Evolutionary conservation across 2,329 filamentous ascomycete species (phyloP).

Genomic region (Blastomyces silverae): DNA sequence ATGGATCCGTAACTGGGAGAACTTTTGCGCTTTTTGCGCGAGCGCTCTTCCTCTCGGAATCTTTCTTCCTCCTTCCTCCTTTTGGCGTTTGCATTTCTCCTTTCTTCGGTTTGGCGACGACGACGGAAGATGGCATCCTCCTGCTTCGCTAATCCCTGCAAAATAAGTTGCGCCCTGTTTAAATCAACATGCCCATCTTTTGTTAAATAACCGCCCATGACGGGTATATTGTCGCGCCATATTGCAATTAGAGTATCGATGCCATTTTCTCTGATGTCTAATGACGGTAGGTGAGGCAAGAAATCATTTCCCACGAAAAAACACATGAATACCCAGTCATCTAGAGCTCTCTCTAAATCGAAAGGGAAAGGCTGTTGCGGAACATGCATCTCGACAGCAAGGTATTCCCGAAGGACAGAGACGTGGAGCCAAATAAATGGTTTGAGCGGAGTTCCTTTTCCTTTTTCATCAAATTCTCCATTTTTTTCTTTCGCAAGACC

Average conservation of each 20-base stretch:
- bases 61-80: constrained; percentile 66
- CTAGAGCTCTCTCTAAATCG: constrained; percentile 86
- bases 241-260: constrained; percentile 96
- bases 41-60: constrained; percentile 42
- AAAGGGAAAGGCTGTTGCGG: constrained; percentile 78
- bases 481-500: constrained; percentile 71
- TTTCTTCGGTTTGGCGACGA: constrained; percentile 77
- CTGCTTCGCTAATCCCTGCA: constrained; percentile 81
- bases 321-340: constrained; percentile 99
- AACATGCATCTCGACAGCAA: constrained; percentile 81
- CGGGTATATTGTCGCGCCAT: constrained; percentile 85
- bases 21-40: constrained; percentile 40
- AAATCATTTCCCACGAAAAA: constrained; percentile 99
- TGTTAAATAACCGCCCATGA: constrained; percentile 93
- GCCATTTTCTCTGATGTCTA: constrained; percentile 94
- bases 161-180: constrained; percentile 75
- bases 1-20: constrained; percentile 40
- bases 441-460: constrained; percentile 63
- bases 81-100: constrained; percentile 71
- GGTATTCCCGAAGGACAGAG: constrained; percentile 81
- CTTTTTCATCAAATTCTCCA: constrained; percentile 75
- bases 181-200: constrained; percentile 91
- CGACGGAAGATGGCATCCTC: constrained; percentile 90
- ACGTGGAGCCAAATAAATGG: constrained; percentile 99
- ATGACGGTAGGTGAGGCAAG: constrained; percentile 88